Evolutionary conservation across 495 filamentous ascomycete genomes (phyloP).

Genomic region (Lichina pygmaea): DNA sequence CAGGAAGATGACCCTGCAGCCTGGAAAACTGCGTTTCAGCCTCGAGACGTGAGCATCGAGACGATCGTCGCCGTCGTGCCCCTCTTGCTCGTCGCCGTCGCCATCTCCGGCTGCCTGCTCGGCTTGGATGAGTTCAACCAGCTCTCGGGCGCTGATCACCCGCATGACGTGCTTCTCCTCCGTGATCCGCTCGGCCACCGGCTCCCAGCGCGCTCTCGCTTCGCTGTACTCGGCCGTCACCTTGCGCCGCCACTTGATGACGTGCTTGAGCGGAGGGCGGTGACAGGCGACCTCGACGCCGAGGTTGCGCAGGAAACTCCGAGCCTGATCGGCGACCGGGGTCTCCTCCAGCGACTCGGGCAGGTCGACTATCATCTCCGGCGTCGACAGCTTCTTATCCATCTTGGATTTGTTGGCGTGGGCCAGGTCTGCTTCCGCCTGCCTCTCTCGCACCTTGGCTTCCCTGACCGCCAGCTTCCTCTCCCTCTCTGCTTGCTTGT

Average conservation of each 20-base stretch:
- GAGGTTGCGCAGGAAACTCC: constrained; percentile 27
- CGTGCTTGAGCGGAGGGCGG: constrained; percentile 16
- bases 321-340: constrained; percentile 20
- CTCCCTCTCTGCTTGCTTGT: constrained; percentile 20
- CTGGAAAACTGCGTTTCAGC: constrained; percentile 25
- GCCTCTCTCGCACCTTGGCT: constrained; percentile 31
- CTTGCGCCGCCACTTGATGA: constrained; percentile 54
- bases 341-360: constrained; percentile 23
- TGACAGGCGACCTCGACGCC: constrained; percentile 22
- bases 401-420: constrained; percentile 52
- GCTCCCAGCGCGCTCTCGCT: constrained; percentile 35
- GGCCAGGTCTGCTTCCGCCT: constrained; percentile 36
- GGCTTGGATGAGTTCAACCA: constrained; percentile 32
- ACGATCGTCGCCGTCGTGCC: constrained; percentile 11
- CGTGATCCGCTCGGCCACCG: constrained; percentile 25
- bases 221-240: constrained; percentile 34
- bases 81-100: constrained; percentile 7
- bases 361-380: constrained; percentile 70
- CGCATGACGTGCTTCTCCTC: constrained; percentile 42
- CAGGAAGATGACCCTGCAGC: constrained; percentile 37
- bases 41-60: constrained; percentile 32
- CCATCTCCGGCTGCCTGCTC: constrained; percentile 9
- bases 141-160: constrained; percentile 36
- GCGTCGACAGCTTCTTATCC: constrained; percentile 47
- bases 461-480: constrained; percentile 22